phyloP scores from a whole-genome alignment of 768 basidiomycete species.

The Kwoniella bestiolae region DNA sequence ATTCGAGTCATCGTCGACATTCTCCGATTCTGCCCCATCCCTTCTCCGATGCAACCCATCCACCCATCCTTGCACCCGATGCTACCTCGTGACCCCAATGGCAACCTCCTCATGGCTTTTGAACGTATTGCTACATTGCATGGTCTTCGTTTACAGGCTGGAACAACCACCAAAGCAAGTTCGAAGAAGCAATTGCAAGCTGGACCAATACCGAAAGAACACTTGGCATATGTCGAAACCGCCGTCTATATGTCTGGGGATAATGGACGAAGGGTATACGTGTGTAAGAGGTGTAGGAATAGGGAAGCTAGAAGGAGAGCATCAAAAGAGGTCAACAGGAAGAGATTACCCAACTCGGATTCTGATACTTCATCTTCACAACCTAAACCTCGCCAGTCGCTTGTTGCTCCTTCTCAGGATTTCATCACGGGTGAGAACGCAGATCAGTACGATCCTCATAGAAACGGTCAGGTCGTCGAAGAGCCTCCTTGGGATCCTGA shows the following conservation, averaged over 20 bases:
- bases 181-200: constrained; percentile 50
- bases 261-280: constrained; percentile 48
- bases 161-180: constrained; percentile 47
- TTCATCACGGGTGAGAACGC: constrained; percentile 46
- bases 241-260: constrained; percentile 54
- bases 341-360: constrained; percentile 37
- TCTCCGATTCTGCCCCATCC: constrained; percentile 34
- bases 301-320: constrained; percentile 44
- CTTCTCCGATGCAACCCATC: constrained; percentile 19
- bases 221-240: constrained; percentile 47
- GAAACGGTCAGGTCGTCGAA: constrained; percentile 39
- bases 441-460: constrained; percentile 47
- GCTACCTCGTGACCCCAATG: constrained; percentile 29
- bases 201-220: constrained; percentile 36
- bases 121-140: constrained; percentile 43
- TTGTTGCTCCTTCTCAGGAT: constrained; percentile 37
- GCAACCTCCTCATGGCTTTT: constrained; percentile 32
- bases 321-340: constrained; percentile 45
- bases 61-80: constrained; percentile 25
- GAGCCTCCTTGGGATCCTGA: constrained; percentile 49
- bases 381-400: constrained; percentile 12
- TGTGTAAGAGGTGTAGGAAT: constrained; percentile 49
- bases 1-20: constrained; percentile 51
- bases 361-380: constrained; percentile 38
- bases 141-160: constrained; percentile 41